Percentiles rank a stretch among this genome's conserved stretches.
These are phyloP conservation scores for Tilletia walkeri DNA, from an alignment of 1,284 basidiomycete genomes.

Conservation along the genomic window DNA sequence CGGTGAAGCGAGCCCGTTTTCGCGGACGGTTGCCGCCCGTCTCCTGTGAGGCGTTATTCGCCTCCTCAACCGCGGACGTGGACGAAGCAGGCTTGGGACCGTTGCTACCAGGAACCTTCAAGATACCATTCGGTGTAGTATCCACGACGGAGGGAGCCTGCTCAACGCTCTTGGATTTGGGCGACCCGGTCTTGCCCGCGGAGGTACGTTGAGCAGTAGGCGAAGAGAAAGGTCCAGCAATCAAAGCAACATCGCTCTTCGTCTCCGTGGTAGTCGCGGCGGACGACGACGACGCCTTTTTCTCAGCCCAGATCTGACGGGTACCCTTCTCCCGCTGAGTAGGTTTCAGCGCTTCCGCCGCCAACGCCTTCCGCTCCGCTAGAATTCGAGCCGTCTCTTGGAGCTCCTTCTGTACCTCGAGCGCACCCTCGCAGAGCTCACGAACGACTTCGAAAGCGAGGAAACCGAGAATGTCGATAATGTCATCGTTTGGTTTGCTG, in stretches of 20 bases:
- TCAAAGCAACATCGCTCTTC: too few species aligned
- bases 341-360: background rate
- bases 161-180: too few species aligned
- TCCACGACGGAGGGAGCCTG: too few species aligned
- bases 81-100: too few species aligned
- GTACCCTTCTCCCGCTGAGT: too few species aligned
- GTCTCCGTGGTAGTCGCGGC: too few species aligned
- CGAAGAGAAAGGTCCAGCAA: too few species aligned
- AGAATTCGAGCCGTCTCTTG: background rate
- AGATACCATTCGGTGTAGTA: too few species aligned
- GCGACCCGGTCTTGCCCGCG: background rate
- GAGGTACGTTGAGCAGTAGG: too few species aligned
- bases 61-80: too few species aligned
- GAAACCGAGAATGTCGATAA: constrained; percentile 93
- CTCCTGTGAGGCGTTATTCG: too few species aligned
- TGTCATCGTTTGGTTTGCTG: constrained; percentile 82
- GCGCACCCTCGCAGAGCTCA: constrained; percentile 69
- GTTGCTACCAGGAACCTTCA: too few species aligned
- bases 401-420: constrained; percentile 36
- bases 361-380: background rate
- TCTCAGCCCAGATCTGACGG: background rate
- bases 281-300: background rate
- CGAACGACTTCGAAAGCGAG: constrained; percentile 95
- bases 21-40: background rate
- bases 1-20: background rate